Evolutionary conservation across 1,139 yeast species (phyloP).

Genomic region (Fermentozyma sake): DNA sequence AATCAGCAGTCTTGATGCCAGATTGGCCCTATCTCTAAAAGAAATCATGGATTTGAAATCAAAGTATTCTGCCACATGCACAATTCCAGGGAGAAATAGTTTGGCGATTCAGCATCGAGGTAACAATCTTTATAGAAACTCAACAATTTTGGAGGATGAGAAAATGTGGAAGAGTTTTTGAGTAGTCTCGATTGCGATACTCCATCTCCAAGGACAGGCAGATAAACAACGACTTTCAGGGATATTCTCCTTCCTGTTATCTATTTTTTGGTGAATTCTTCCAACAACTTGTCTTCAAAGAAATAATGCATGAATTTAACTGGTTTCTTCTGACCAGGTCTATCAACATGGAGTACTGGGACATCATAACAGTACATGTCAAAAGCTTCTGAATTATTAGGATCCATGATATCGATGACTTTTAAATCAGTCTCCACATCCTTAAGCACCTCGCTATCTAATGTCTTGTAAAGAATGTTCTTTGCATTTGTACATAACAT

Average conservation of each 20-base stretch:
- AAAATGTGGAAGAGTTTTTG: too few species aligned
- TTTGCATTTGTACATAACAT: slow-evolving; percentile 76
- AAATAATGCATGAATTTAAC: slow-evolving; percentile 77
- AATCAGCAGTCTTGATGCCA: too few species aligned
- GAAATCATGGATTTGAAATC: too few species aligned
- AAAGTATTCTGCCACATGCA: too few species aligned
- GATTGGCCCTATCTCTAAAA: too few species aligned
- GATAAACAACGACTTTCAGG: slow-evolving; percentile 2
- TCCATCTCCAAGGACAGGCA: too few species aligned
- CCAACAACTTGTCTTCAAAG: slow-evolving; percentile 51
- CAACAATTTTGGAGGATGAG: too few species aligned
- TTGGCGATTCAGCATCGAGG: too few species aligned
- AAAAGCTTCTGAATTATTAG: slow-evolving; percentile 69
- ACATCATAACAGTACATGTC: slow-evolving; percentile 85
- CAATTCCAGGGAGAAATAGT: too few species aligned
- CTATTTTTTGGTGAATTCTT: slow-evolving; percentile 32
- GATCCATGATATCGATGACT: slow-evolving; percentile 64
- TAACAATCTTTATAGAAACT: too few species aligned
- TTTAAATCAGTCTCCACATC: slow-evolving; percentile 30
- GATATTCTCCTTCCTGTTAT: slow-evolving; percentile 1
- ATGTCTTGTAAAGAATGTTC: slow-evolving; percentile 41
- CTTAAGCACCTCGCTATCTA: slow-evolving; percentile 20
- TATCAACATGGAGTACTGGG: slow-evolving; percentile 77
- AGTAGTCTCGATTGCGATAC: too few species aligned
- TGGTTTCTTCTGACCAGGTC: slow-evolving; percentile 35